Evolutionary conservation across 768 basidiomycete species (phyloP).

Genomic region (Auriscalpium microsporum): DNA sequence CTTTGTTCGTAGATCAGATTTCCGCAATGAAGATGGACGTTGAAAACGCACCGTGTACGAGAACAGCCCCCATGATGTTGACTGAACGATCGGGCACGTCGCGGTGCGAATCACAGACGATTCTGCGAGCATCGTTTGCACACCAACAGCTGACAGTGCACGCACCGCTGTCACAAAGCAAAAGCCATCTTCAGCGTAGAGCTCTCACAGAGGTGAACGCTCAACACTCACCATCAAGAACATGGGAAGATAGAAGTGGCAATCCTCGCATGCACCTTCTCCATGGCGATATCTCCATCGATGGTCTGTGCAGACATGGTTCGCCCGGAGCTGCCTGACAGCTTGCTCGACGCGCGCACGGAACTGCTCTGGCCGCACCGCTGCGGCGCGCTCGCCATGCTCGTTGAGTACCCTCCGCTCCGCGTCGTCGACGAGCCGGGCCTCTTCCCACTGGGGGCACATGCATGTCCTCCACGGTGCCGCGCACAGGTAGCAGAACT

Average conservation of each 20-base stretch:
- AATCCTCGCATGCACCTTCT: background rate
- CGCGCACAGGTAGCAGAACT: slow-evolving; percentile 25
- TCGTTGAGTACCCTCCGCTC: background rate
- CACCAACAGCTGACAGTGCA: background rate
- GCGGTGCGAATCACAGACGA: background rate
- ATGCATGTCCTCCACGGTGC: slow-evolving; percentile 18
- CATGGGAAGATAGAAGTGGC: background rate
- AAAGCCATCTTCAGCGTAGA: background rate
- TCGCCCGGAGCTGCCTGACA: background rate
- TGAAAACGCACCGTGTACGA: no score
- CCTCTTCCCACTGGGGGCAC: slow-evolving; percentile 9
- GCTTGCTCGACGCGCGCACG: background rate
- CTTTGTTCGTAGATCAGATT: no score
- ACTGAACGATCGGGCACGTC: no score
- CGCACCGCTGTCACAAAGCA: background rate
- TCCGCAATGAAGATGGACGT: no score
- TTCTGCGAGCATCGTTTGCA: background rate
- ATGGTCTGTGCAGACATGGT: background rate
- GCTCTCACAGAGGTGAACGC: background rate
- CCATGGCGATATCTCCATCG: background rate
- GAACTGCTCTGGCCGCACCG: background rate
- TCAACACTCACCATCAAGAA: background rate
- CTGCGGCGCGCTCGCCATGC: background rate
- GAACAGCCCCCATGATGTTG: no score
- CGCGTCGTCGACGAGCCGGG: slow-evolving; percentile 1